Evolutionary conservation across 1,284 basidiomycete genomes (phyloP).

Genomic region (Apiotrichum akiyoshidainum): DNA sequence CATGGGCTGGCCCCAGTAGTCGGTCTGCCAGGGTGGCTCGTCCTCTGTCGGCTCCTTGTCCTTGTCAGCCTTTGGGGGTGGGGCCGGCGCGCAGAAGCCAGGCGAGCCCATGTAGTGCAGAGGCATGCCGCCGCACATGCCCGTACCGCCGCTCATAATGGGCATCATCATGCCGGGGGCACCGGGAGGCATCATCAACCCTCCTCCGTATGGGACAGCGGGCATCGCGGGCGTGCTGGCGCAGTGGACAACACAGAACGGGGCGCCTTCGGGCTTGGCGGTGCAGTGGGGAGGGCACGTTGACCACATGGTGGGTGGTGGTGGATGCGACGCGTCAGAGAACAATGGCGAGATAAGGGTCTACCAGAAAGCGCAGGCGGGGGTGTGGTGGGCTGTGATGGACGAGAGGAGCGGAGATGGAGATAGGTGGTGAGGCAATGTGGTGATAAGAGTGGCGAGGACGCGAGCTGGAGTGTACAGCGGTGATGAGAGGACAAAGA

Average conservation of each 20-base stretch:
- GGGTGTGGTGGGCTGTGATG: too few relatives aligned
- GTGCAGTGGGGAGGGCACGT: neutral
- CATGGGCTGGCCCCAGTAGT: neutral
- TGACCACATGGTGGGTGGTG: neutral
- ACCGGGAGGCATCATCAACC: neutral
- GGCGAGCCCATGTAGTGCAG: neutral
- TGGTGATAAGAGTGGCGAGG: too few relatives aligned
- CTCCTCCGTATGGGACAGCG: too few relatives aligned
- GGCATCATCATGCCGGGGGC: neutral
- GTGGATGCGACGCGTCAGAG: too few relatives aligned
- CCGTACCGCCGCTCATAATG: neutral
- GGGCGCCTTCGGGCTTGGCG: neutral
- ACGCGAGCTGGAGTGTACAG: too few relatives aligned
- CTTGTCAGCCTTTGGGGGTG: neutral
- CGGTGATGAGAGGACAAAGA: too few relatives aligned
- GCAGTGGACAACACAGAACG: neutral
- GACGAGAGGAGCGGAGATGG: too few relatives aligned
- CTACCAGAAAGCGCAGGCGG: too few relatives aligned
- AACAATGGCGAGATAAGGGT: too few relatives aligned
- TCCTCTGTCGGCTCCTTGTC: neutral
- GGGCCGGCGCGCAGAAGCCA: neutral
- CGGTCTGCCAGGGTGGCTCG: neutral
- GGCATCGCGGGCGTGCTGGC: neutral
- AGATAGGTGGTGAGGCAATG: too few relatives aligned
- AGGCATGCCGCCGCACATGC: neutral